A percentile compares a stretch with the other conserved stretches of the same genome.
Evolutionary conservation across 2,329 filamentous ascomycete species (phyloP).

Genomic region (Aspergillaceae sp.): DNA sequence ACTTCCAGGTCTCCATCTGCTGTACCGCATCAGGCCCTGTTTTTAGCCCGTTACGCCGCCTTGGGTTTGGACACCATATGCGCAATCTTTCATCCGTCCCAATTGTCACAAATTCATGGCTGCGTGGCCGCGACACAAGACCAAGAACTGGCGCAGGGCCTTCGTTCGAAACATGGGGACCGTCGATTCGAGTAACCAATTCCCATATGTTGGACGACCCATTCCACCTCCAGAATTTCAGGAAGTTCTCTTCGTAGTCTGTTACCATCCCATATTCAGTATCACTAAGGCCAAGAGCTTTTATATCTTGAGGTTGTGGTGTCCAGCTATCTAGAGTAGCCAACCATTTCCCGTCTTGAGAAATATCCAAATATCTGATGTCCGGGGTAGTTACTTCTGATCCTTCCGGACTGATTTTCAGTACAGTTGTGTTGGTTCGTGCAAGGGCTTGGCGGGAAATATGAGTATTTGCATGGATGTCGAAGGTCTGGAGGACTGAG

Average conservation of each 20-base stretch:
- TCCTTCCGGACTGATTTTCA: conserved; percentile 65
- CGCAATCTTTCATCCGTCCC: conserved; percentile 71
- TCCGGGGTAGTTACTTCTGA: conserved; percentile 67
- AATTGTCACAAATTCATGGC: conserved; percentile 70
- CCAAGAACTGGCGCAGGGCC: conserved; percentile 56
- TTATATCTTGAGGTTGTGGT: conserved; percentile 61
- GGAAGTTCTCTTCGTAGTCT: conserved; percentile 58
- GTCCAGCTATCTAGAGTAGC: conserved; percentile 88
- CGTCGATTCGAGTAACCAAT: conserved; percentile 73
- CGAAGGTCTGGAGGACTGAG: conserved; percentile 66
- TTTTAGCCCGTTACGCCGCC: conserved; percentile 59
- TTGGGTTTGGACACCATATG: conserved; percentile 69
- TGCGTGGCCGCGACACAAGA: conserved; percentile 60
- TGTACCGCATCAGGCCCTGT: conserved; percentile 40
- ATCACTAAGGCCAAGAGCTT: conserved; percentile 41
- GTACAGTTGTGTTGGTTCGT: conserved; percentile 74
- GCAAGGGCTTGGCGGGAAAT: conserved; percentile 81
- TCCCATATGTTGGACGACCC: conserved; percentile 53
- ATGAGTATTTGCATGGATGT: conserved; percentile 69
- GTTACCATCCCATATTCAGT: conserved; percentile 19
- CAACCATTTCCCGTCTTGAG: conserved; percentile 76
- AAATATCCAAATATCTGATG: conserved; percentile 66
- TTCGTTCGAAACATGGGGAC: conserved; percentile 59
- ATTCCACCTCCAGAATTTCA: conserved; percentile 83
- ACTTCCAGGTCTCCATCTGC: conserved; percentile 65